Percentiles rank a stretch among this genome's conserved stretches.
These are phyloP conservation scores for Litsea cubeba DNA, from an alignment of 164 flowering plant genomes.

Conservation along the genomic window DNA sequence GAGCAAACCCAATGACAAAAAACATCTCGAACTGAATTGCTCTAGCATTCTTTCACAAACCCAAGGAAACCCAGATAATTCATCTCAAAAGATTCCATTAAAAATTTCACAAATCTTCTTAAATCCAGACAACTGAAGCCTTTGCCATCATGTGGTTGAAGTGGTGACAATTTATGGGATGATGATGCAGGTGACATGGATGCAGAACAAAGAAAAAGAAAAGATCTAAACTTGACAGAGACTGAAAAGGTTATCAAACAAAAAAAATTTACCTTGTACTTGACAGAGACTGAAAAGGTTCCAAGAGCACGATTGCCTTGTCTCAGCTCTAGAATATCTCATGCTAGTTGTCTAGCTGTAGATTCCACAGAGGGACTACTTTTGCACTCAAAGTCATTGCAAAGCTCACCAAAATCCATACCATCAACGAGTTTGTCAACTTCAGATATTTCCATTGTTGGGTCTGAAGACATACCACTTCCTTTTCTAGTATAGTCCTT, in stretches of 20 bases:
- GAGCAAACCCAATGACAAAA: no score
- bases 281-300: slow-evolving; percentile 65
- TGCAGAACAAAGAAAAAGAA: no score
- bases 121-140: no score
- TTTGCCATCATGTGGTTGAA: no score
- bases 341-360: slow-evolving; percentile 80
- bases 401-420: slow-evolving; percentile 86
- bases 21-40: no score
- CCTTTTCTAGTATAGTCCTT: slow-evolving; percentile 14
- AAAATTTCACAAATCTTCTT: no score
- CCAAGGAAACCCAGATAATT: no score
- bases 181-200: no score
- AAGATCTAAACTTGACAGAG: no score
- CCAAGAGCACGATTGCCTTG: slow-evolving; percentile 82
- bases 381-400: slow-evolving; percentile 91
- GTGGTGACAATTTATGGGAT: no score
- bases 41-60: no score
- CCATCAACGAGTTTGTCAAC: slow-evolving; percentile 84
- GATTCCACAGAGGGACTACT: slow-evolving; percentile 90
- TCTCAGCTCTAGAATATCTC: slow-evolving; percentile 82
- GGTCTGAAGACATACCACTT: slow-evolving; percentile 17
- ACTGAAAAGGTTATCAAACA: neutral
- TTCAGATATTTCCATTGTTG: slow-evolving; percentile 38
- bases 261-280: slow-evolving; percentile 54
- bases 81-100: no score